Base-by-base conservation (phyloP, 441 rosid genomes). In the Corymbia calophylla region DNA sequence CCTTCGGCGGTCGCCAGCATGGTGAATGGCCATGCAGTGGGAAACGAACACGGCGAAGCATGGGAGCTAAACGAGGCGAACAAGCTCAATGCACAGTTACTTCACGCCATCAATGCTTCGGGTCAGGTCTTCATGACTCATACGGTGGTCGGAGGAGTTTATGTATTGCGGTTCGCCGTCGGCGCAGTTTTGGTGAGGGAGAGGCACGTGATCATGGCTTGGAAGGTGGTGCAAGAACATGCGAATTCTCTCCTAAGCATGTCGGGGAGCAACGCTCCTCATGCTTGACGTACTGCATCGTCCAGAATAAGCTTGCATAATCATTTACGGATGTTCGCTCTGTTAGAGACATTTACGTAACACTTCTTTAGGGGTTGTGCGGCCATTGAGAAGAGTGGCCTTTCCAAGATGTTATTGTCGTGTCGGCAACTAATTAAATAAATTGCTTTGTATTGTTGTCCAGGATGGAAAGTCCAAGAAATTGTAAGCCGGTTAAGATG, bases 151-250 rank as follows among this genome's bases (percentile, higher is more conserved):
- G 93, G 85, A 35, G 93, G 91, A 10, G 60, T 89, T 9, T 91
- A 87, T 27, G 62, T 91, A 3, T 87, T 94, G 54, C 89, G 96
- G 55, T 94, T 94, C n/a, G 94, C 93, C 3, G 91, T 93, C 5
- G 94, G 96, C 9, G 90, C 93, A 12, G 87, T 93, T 18, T 91
- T 95, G 19, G 93, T 94, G 9, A 94, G 92, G 87, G 94, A 93
- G 53, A 89, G 89, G 44, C 95, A 94, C 81, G 94, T 94, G 39
- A 53, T 82, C 32, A 89, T 53, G 88, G 94, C 94, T 48, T 95
- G 96, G 96, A 91, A 91, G 89, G 90, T 92, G 90, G 87, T 92
- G 51, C 91, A 66, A 64, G 90, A 90, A 39, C 86, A 92, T 39
- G 86, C 91, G 5, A 88, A 89, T 19, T 54, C 87, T 4, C 29